Base-by-base conservation (phyloP, 129 eudicot species). In the Smallanthus sonchifolius region DNA sequence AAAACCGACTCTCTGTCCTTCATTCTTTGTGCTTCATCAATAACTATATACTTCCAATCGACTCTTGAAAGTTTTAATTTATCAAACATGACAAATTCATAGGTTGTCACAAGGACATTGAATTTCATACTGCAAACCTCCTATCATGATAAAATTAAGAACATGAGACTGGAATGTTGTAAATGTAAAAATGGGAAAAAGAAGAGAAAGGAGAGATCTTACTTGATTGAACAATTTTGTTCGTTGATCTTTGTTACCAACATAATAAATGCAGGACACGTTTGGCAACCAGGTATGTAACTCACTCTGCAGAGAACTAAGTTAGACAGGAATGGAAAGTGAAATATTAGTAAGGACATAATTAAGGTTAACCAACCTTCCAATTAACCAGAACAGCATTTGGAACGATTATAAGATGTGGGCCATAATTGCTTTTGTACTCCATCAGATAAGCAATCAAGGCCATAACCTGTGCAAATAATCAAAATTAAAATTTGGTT, bases 11-110 rank as follows among this genome's bases (percentile, higher is more conserved):
- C 99, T 69, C 99, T 82, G 73, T 94, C 99, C 84, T 94, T 94
- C 99, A 94, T 94, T 76, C 99, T 72, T 80, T 94, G 99, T 44
- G 99, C 99, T 84, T 94, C 99, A 75, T 94, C 99, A 63, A 94
- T 94, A 71, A 94, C 74, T 24, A 94, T 91, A 72, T 94, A 94
- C 77, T 91, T 94, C 99, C 99, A 94, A 71, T 94, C 99, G 54
- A 94, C 76, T 85, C 87, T 94, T 7, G 99, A 91, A 55, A 94
- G 97, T 51, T 94, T 94, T 45, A 94, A 69, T 16, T 89, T 90
- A 73, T 94, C 99, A 85, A 75, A 90, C 99, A 94, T 94, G 72
- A 94, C 81, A 61, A 94, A 94, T 83, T 94, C 99, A 70, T 94
- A 94, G 80, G 99, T 94, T 65, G 99, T 94, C 77, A 94, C 99